Base-by-base conservation (phyloP, 2,329 filamentous ascomycete genomes). In the Nemania sp. region DNA sequence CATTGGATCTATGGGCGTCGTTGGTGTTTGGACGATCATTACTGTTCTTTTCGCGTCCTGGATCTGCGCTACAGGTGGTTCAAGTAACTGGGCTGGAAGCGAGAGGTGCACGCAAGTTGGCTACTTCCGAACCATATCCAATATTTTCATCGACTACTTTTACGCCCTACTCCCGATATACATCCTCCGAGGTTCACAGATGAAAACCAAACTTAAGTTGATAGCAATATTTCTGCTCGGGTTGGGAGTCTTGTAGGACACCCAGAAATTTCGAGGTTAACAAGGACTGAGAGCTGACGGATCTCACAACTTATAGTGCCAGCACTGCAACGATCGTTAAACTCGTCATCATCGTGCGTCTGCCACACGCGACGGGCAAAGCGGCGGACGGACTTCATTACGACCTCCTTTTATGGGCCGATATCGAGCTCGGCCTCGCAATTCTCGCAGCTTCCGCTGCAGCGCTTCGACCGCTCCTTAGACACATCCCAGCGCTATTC, bases 131-230 rank as follows among this genome's bases (percentile, higher is more conserved):
- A 79, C 76, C 5, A 75, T 76, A 20, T 77, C 75, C 41, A 79
- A 79, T 32, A 77, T 79, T 41, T 73, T 78, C 65, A 77, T 79
- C 71, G 77, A 79, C 67, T 79, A 78, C 61, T 79, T 79, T 58
- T 78, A 78, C 47, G 77, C 77, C 35, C 60, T 79, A 1, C 55
- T 78, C 15, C 77, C 77, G 1, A 55, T 78, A 1, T 72, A 64
- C 18, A 77, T 79, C 53, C 74, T 79, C 13, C 71, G 75, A 65
- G 72, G 74, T 3, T 73, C 75, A 0, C 73, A 74, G 43, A 75
- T 79, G 74, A 73, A 71, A 26, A 61, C 41, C 2, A 71, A 68
- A 29, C 64, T 78, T 13, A 79, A 79, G 67, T 13, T 76, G 3
- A 71, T 74, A 0, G 77, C 77, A 8, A 69, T 78, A 22, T 56